Percentiles rank a stretch among this genome's conserved stretches.
Conservation (phyloP, 495 filamentous ascomycete species). For the Lasiosphaeria miniovina region DNA sequence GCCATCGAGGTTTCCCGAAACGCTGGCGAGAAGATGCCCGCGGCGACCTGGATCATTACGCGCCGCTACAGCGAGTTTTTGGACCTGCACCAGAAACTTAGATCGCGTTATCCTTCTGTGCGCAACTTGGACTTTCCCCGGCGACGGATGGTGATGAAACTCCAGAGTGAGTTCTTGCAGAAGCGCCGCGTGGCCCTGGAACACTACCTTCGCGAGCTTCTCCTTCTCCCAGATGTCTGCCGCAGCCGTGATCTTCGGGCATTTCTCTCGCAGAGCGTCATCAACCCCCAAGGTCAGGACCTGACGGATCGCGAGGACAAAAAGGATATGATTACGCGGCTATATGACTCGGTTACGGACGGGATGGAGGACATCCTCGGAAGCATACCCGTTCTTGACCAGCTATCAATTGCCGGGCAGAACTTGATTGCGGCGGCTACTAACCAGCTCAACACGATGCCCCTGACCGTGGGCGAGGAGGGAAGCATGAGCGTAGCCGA, state of each 20-base stretch:
- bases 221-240: slow-evolving; percentile 88
- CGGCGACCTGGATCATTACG: slow-evolving; percentile 75
- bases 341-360: slow-evolving; percentile 94
- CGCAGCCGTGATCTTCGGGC: slow-evolving; percentile 87
- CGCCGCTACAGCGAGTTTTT: slow-evolving; percentile 95
- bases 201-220: slow-evolving; percentile 77
- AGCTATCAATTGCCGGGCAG: slow-evolving; percentile 87
- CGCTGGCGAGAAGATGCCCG: slow-evolving; percentile 85
- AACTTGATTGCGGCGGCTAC: slow-evolving; percentile 89
- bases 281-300: slow-evolving; percentile 50
- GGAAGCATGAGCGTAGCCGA: slow-evolving; percentile 70
- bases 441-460: slow-evolving; percentile 62
- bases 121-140: slow-evolving; percentile 88
- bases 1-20: slow-evolving; percentile 87
- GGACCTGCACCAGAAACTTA: slow-evolving; percentile 85
- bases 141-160: slow-evolving; percentile 88
- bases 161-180: slow-evolving; percentile 91
- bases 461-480: slow-evolving; percentile 42
- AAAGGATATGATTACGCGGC: slow-evolving; percentile 86
- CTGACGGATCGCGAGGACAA: slow-evolving; percentile 54
- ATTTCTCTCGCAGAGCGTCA: slow-evolving; percentile 88
- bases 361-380: slow-evolving; percentile 97
- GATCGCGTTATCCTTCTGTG: slow-evolving; percentile 79
- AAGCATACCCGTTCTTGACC: slow-evolving; percentile 92
- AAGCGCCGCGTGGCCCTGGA: slow-evolving; percentile 82